Evolutionary conservation across 1,284 basidiomycete genomes (phyloP).

Genomic region (Pseudozyma tsukubaensis): DNA sequence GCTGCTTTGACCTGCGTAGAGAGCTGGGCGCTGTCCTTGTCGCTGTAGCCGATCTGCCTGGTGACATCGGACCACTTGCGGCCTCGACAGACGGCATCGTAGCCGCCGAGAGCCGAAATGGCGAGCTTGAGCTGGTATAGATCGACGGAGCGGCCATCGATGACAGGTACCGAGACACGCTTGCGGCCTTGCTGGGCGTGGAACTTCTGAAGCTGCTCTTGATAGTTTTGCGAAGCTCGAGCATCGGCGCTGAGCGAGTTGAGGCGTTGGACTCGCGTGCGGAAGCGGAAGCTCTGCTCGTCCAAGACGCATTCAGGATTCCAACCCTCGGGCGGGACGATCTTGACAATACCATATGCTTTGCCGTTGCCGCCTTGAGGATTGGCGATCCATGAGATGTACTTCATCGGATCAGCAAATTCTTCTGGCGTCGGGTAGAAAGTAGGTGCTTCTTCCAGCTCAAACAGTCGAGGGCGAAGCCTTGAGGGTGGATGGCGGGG

Average conservation of each 20-base stretch:
- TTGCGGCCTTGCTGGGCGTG: constrained; percentile 72
- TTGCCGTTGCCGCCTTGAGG: constrained; percentile 76
- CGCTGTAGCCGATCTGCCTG: constrained; percentile 81
- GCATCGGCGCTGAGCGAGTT: constrained; percentile 98
- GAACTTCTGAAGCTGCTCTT: constrained; percentile 87
- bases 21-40: constrained; percentile 74
- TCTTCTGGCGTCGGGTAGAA: constrained; percentile 89
- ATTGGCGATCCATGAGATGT: constrained; percentile 81
- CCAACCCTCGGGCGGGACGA: constrained; percentile 93
- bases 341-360: constrained; percentile 92
- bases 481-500: constrained; percentile 56
- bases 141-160: constrained; percentile 91
- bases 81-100: constrained; percentile 79
- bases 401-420: constrained; percentile 94
- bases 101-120: constrained; percentile 87
- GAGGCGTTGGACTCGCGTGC: constrained; percentile 91
- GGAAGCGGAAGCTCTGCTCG: constrained; percentile 91
- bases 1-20: constrained; percentile 89
- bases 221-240: constrained; percentile 93
- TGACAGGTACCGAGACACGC: constrained; percentile 86
- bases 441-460: constrained; percentile 86
- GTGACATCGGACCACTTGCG: constrained; percentile 90
- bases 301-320: constrained; percentile 96
- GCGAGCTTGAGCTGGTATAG: constrained; percentile 92
- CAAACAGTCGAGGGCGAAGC: constrained; percentile 74